Evolutionary conservation across 1,284 basidiomycete species (phyloP).

Genomic region (Hymenochaete sp.): DNA sequence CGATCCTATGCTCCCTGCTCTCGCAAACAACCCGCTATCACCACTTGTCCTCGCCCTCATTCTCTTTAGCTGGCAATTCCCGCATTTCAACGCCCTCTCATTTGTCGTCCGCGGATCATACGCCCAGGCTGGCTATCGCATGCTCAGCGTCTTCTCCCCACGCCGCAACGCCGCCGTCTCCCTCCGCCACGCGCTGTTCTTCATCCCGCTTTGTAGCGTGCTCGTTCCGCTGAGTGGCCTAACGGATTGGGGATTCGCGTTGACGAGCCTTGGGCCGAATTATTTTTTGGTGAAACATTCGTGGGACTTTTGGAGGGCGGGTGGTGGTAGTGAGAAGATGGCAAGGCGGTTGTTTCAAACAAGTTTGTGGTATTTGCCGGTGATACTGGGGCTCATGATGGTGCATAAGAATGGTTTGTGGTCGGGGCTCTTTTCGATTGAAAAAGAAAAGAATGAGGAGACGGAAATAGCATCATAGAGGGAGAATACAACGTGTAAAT

Average conservation of each 20-base stretch:
- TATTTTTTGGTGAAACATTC: constrained; percentile 61
- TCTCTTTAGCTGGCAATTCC: constrained; percentile 97
- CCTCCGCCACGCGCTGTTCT: constrained; percentile 73
- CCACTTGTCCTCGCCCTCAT: constrained; percentile 71
- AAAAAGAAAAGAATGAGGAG: constrained; percentile 19
- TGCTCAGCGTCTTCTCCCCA: constrained; percentile 83
- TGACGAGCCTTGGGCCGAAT: constrained; percentile 76
- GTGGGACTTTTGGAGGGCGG: constrained; percentile 65
- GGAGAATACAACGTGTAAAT: too few relatives aligned
- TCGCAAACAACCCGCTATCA: constrained; percentile 66
- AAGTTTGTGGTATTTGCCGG: constrained; percentile 88
- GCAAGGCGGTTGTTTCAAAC: constrained; percentile 78
- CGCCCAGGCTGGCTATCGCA: constrained; percentile 88
- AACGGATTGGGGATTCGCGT: constrained; percentile 81
- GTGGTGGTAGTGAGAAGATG: constrained; percentile 63
- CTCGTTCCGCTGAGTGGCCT: constrained; percentile 82
- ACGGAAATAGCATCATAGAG: too few relatives aligned
- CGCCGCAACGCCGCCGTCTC: constrained; percentile 79
- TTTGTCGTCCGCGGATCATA: constrained; percentile 85
- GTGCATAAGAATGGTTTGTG: constrained; percentile 82
- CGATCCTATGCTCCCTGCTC: constrained; percentile 31
- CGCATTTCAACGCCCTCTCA: constrained; percentile 94
- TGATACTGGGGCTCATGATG: constrained; percentile 90
- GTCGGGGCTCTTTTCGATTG: constrained; percentile 44
- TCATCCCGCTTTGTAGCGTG: constrained; percentile 74